Percentiles rank a stretch among this genome's conserved stretches.
phyloP scores from a whole-genome alignment of 1,284 basidiomycete species.

The Schizopora paradoxa region DNA sequence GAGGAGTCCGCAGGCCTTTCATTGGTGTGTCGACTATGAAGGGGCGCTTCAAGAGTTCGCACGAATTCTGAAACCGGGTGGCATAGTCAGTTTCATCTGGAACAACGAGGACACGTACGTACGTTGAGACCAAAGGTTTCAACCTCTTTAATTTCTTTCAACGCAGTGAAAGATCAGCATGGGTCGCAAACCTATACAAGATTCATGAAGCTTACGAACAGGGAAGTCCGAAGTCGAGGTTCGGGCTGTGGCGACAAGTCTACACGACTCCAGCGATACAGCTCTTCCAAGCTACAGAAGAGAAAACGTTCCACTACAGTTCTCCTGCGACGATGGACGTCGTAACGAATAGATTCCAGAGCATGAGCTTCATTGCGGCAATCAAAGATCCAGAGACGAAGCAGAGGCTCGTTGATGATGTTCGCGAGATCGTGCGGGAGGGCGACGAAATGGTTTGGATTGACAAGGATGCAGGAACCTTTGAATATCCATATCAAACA shows the following conservation, averaged over 20 bases:
- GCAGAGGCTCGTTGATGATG: constrained; percentile 39
- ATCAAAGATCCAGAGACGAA: constrained; percentile 50
- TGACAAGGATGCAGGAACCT: constrained; percentile 40
- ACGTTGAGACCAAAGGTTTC: not conserved
- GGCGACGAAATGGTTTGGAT: constrained; percentile 42
- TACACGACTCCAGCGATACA: constrained; percentile 54
- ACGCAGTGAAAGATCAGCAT: constrained; percentile 50
- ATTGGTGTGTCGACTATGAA: constrained; percentile 74
- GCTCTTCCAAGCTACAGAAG: constrained; percentile 48
- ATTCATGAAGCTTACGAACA: constrained; percentile 58
- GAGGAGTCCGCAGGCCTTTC: constrained; percentile 53
- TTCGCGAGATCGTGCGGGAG: constrained; percentile 43
- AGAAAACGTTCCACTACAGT: constrained; percentile 45
- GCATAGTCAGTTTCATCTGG: constrained; percentile 64
- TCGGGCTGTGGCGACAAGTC: constrained; percentile 57
- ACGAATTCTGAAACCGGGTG: constrained; percentile 63
- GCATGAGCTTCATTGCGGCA: constrained; percentile 69
- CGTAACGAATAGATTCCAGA: constrained; percentile 54
- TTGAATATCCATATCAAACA: constrained; percentile 52
- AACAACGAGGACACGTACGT: constrained; percentile 68
- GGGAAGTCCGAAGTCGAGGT: constrained; percentile 68
- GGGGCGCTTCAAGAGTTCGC: constrained; percentile 60
- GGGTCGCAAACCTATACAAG: constrained; percentile 65
- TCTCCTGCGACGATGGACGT: constrained; percentile 44
- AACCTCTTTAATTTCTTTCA: not conserved